Base-by-base conservation (phyloP, 2,329 filamentous ascomycete species). In the Helotiales sp. region DNA sequence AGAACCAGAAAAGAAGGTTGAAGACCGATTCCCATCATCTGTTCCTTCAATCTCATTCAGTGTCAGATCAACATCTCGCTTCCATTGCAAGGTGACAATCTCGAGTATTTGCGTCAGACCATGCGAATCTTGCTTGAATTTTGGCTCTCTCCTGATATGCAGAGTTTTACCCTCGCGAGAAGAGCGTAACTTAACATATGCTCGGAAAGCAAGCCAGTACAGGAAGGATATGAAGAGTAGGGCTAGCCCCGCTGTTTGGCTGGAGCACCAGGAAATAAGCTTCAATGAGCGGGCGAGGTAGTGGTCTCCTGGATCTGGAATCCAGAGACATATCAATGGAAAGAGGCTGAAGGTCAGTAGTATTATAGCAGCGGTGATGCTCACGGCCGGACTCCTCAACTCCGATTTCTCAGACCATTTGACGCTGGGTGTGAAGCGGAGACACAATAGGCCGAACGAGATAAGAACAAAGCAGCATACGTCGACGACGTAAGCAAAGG, bases 11-110 rank as follows among this genome's bases (percentile, higher is more conserved):
- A 17, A 17, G 10, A 42, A 17, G n/a, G 38, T 42, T 3, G 38
- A 22, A 9, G 38, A 42, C 22, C 22, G 38, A 19, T 31, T 30
- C 33, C n/a, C 47, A 24, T 58, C 31, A 36, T 57, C 15, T 24
- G 53, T 42, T 56, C 62, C 63, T 54, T 65, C 40, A 24, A 57
- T 31, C 19, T 52, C 33, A 29, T 52, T 48, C 7, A 57, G 27
- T n/a, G 38, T 44, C 48, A 57, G 24, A 10, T 22, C 48, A 9
- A 57, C 34, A 19, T 52, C 54, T n/a, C 48, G 34, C 22, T 13
- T 57, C 54, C 54, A 57, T 17, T 57, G 8, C 34, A 57, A 27
- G 7, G 48, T 57, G 8, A 57, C 36, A 27, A 57, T 57, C 24
- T 57, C 54, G 5, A 52, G n/a, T 13, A 57, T 34, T 38, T 57